Base-by-base conservation (phyloP, 2,329 filamentous ascomycete genomes). In the Curvularia eragrostidis region DNA sequence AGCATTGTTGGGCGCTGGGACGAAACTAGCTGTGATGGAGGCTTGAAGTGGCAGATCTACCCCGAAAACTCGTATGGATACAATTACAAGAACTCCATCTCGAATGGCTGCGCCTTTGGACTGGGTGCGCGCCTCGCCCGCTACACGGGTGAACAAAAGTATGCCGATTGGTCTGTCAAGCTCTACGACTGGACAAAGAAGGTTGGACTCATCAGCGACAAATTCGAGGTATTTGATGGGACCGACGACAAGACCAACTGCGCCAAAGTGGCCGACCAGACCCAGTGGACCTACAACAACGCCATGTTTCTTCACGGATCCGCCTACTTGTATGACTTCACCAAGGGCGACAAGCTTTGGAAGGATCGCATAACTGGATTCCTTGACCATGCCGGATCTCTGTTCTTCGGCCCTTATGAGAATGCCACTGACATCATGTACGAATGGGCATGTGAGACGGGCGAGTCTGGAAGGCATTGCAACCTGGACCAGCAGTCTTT, bases 21-120 rank as follows among this genome's bases (percentile, higher is more conserved):
- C 72, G 82, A 79, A 0, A 78, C 81, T 0, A 77, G 80, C 38
- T 96, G 91, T 69, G 82, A 81, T 24, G 91, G 91, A 59, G 92
- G 91, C 4, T 78, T 95, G 46, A 82, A 86, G 55, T 94, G 91
- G 91, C 91, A 96, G 79, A 92, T 96, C 65, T 93, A 89, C 74
- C 79, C 84, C 1, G 85, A 84, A 67, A 94, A 96, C 72, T 87
- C 87, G 61, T 72, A 73, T 43, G 92, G 91, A 13, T 88, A 93
- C 73, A 83, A 87, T 69, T 95, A 96, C 84, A 95, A 93, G 78
- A 94, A 94, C 79, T 84, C 87, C 15, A 86, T 93, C 66, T 88
- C 88, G 60, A 95, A 95, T 74, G 91, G 90, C 41, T 88, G 87
- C n/a, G 87, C 95, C 72, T 93, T 96, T 76, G 89, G 93, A 69